Base-by-base conservation (phyloP, 179 eudicot species). In the Patellifolia procumbens region DNA sequence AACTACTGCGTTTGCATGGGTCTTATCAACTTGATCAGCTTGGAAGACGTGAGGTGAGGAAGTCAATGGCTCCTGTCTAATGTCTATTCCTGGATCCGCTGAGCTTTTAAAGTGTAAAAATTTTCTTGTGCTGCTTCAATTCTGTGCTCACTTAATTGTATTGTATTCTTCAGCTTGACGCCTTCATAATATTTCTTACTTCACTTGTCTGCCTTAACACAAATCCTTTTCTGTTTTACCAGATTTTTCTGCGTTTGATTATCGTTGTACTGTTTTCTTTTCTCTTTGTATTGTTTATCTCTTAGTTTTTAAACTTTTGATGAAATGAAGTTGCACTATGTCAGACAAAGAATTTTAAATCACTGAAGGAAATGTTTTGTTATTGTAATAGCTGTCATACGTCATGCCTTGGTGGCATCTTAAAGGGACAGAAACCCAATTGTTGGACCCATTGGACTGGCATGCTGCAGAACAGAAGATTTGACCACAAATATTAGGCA, bases 11-110 rank as follows among this genome's bases (percentile, higher is more conserved):
- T 46, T 83, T 95, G 78, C 99, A 95, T 81, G 94, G 97, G 59
- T 95, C 97, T 70, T 93, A 93, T 83, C 86, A 86, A 83, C 86
- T 88, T 72, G 92, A 95, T 77, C 97, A 95, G 85, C 83, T 95
- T 66, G 95, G 92, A 29, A 87, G 76, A 70, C 99, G 97, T 74
- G 99, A 95, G 97, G 99, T 91, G 77, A 72, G 87, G 78, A 79
- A 74, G 32, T 46, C 34, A 45, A 32, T 55, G 37, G 31, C 42
- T 61, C 67, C 72, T 68, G 52, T 22, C 59, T 52, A 3, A 24
- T 29, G 1, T 35, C 0, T 39, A 39, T 39, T 39, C 8, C 43
- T 39, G n/a, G 19, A n/a, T 49, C 59, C 28, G 19, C 42, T 10
- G 43, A 17, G 26, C 71, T 39, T 63, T 17, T n/a, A n/a, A n/a